These are phyloP conservation scores for Calonectria ilicicola DNA, from an alignment of 2,329 filamentous ascomycete species.

Conservation along the genomic window DNA sequence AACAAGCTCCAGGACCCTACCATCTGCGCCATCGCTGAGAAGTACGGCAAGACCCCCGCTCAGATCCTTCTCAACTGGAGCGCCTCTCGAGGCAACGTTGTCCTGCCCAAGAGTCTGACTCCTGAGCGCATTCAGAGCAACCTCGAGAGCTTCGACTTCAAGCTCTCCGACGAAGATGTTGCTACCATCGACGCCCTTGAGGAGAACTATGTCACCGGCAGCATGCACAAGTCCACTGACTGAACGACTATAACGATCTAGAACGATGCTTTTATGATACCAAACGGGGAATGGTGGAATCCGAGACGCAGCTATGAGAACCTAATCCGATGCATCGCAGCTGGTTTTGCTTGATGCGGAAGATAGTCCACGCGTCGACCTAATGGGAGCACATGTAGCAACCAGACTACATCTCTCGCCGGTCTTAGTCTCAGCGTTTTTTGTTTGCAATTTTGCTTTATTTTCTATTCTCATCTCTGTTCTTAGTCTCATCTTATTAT, in stretches of 20 bases:
- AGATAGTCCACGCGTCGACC: slow-evolving; percentile 22
- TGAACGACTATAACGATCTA: slow-evolving; percentile 36
- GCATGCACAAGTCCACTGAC: slow-evolving; percentile 55
- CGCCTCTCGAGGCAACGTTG: slow-evolving; percentile 79
- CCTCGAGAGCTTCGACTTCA: slow-evolving; percentile 70
- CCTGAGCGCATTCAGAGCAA: slow-evolving; percentile 76
- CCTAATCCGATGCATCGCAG: slow-evolving; percentile 21
- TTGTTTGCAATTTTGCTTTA: slow-evolving; percentile 5
- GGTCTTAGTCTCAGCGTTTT: slow-evolving; percentile 4
- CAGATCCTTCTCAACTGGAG: slow-evolving; percentile 86
- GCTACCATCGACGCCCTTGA: slow-evolving; percentile 71
- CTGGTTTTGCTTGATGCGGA: slow-evolving; percentile 24
- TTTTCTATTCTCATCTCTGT: slow-evolving; percentile 3
- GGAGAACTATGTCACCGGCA: slow-evolving; percentile 78
- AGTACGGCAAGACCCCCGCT: slow-evolving; percentile 78
- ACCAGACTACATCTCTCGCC: slow-evolving; percentile 17
- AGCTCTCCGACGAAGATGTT: slow-evolving; percentile 72
- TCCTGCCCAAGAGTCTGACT: slow-evolving; percentile 79
- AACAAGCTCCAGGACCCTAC: slow-evolving; percentile 66
- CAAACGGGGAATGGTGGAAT: slow-evolving; percentile 1
- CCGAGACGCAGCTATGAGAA: background rate
- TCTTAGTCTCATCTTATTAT: background rate
- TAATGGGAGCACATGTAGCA: slow-evolving; percentile 19
- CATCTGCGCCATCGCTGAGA: slow-evolving; percentile 72
- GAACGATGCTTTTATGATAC: slow-evolving; percentile 20